Percentiles rank a stretch among this genome's conserved stretches.
Evolutionary conservation across 305 asterid genomes (phyloP).

Genomic region (Plantago rigida): DNA sequence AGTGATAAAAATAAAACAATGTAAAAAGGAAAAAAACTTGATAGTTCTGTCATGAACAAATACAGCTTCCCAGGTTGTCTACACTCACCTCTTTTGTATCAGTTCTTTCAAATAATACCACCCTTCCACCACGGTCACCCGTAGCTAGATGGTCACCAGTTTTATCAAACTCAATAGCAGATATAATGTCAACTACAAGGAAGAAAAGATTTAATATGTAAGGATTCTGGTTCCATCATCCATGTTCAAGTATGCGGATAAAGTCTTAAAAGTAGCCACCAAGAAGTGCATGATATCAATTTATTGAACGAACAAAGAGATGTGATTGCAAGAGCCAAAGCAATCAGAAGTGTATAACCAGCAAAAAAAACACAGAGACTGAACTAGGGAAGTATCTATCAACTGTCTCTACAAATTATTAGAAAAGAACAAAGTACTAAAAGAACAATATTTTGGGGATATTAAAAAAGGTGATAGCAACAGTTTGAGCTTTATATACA

Average conservation of each 20-base stretch:
- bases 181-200: conserved; percentile 81
- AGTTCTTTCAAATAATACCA: conserved; percentile 86
- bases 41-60: conserved; percentile 9
- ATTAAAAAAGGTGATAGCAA: not conserved
- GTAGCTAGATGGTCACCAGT: conserved; percentile 96
- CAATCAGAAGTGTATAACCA: conserved; percentile 1
- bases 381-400: not conserved
- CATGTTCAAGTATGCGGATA: not conserved
- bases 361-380: conserved; percentile 11
- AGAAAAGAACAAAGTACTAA: no score
- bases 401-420: not conserved
- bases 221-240: conserved; percentile 10
- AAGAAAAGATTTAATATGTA: conserved; percentile 20
- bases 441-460: not conserved
- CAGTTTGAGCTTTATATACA: not conserved
- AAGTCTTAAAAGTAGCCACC: conserved; percentile 2
- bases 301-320: conserved; percentile 2
- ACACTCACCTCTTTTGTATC: conserved; percentile 69
- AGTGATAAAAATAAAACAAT: conserved; percentile 6
- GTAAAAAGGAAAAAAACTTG: not conserved
- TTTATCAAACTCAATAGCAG: conserved; percentile 93
- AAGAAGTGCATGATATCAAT: not conserved
- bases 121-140: conserved; percentile 99
- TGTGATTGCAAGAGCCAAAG: conserved; percentile 13
- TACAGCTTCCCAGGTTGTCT: conserved; percentile 11